Evolutionary conservation across 2,329 filamentous ascomycete genomes (phyloP).

Genomic region (Aspergillus flavus): DNA sequence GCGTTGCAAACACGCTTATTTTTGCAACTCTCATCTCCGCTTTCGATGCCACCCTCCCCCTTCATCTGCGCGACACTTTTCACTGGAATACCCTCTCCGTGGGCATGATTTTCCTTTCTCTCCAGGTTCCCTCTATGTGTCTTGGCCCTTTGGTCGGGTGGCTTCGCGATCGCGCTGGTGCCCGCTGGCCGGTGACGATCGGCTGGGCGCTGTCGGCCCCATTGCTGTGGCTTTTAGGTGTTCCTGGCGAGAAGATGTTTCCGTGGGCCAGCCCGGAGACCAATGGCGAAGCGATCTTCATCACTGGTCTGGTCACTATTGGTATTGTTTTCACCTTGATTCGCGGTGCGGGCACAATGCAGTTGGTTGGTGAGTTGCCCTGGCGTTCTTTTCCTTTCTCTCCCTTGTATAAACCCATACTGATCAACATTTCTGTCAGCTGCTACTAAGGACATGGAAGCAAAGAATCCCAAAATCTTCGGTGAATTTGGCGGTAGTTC

Average conservation of each 20-base stretch:
- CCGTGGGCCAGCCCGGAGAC: constrained; percentile 25
- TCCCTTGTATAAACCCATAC: neutral
- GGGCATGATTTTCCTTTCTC: constrained; percentile 58
- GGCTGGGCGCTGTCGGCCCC: constrained; percentile 24
- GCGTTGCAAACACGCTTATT: constrained; percentile 47
- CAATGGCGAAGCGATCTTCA: constrained; percentile 26
- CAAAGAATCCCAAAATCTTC: constrained; percentile 26
- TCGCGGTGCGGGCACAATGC: constrained; percentile 29
- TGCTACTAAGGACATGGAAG: constrained; percentile 21
- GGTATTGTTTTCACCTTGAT: constrained; percentile 24
- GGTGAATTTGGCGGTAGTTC: constrained; percentile 29
- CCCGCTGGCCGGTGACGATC: constrained; percentile 21
- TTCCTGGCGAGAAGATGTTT: constrained; percentile 27
- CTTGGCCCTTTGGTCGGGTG: constrained; percentile 61
- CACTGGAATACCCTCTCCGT: constrained; percentile 58
- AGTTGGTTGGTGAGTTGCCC: constrained; percentile 28
- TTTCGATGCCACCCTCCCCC: constrained; percentile 59
- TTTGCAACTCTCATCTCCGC: constrained; percentile 54
- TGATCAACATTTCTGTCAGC: constrained; percentile 8
- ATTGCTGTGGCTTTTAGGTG: constrained; percentile 28
- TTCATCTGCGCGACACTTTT: constrained; percentile 58
- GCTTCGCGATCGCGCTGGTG: constrained; percentile 34
- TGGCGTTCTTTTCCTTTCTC: neutral
- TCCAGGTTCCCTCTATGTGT: constrained; percentile 61
- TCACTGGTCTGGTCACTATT: constrained; percentile 19